Evolutionary conservation across 2,329 filamentous ascomycete species (phyloP).

Genomic region (Chalaropsis ovoidea): DNA sequence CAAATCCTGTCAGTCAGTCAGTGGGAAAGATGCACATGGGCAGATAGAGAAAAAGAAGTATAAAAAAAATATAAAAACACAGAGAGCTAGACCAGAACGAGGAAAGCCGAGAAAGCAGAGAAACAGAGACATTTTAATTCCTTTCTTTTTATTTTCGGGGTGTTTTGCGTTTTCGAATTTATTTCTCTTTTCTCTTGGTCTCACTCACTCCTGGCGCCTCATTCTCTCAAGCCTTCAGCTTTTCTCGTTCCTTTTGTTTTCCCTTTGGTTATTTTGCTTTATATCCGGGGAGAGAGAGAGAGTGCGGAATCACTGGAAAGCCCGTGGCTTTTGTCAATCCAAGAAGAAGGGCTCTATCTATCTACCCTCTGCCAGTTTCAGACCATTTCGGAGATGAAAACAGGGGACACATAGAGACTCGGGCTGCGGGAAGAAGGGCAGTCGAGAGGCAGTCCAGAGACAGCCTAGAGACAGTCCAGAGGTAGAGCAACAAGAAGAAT

Average conservation of each 20-base stretch:
- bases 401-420: not conserved
- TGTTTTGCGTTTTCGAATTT: not conserved
- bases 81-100: not conserved
- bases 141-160: not conserved
- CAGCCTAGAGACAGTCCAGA: no score
- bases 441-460: no score
- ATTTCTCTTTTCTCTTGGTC: slow-evolving; percentile 1
- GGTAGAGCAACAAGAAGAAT: not conserved
- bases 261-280: not conserved
- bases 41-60: not conserved
- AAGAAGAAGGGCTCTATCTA: not conserved
- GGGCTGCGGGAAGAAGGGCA: no score
- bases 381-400: not conserved
- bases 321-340: not conserved
- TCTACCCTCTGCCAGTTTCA: not conserved
- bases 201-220: not conserved
- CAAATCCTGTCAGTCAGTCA: not conserved
- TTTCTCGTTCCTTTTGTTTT: not conserved
- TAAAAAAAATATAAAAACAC: not conserved
- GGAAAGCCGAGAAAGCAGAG: not conserved
- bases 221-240: not conserved
- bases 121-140: not conserved
- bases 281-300: not conserved
- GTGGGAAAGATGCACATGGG: no score
- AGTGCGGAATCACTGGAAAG: slow-evolving; percentile 12